Evolutionary conservation across 176 grass and related monocot genomes (phyloP), one percentile per base, ranked within the genome.

Genomic region (Triticum aestivum): DNA sequence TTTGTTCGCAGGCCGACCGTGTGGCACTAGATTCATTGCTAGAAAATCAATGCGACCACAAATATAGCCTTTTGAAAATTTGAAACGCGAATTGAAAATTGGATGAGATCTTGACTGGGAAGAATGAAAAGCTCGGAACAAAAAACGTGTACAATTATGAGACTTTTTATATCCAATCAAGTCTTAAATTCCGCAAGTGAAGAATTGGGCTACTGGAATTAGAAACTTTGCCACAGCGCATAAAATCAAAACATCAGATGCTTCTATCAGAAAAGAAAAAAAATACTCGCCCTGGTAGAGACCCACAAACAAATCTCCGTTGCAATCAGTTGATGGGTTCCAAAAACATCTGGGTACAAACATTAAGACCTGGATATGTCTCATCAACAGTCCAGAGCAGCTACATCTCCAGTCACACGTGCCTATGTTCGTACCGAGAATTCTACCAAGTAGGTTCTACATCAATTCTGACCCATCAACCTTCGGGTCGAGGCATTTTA

Each of bases 401-500:
- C 13, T 72, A 45, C 64, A 54, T 34, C 38, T 49, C 23, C 17
- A 37, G 37, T 38, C 62, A 68, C 14, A 87, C 79, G 58, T 74
- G 44, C 4, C 12, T 49, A 26, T 27, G 73, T 61, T 63, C 35
- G 21, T 65, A 59, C 42, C 80, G 29, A 54, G 34, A 8, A 74
- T 42, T 79, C 49, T 44, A 83, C 37, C 85, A 59, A 79, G 9
- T 23, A 64, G 24, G 3, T 5, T 11, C 64, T 30, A 5, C 14
- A 11, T 41, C 71, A 66, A 73, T 42, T 79, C 67, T 15, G 44
- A 20, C 11, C 23, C 49, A 79, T n/a, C 61, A 86, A 11, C 69
- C 35, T 81, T 85, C 70, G 0, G 83, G 49, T 42, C 35, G 49
- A 32, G 82, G 64, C 32, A 42, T 88, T 42, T 82, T 88, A 71